phyloP scores from a whole-genome alignment of 225 moss, liverwort and hornwort species.

The Marchantia polymorpha region DNA sequence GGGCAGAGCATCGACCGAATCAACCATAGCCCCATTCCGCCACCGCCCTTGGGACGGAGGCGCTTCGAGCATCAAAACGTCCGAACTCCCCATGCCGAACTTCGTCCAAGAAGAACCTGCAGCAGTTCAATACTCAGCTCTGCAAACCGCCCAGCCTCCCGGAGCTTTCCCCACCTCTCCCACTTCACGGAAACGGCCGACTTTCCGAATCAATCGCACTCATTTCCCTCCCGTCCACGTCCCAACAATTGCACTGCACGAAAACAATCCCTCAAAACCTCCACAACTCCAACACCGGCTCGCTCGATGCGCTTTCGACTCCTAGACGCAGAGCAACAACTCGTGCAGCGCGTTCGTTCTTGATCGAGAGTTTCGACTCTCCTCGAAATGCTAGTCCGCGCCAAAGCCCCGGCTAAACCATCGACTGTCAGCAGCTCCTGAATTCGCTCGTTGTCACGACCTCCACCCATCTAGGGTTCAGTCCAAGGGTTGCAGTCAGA shows the following conservation, averaged over 20 bases:
- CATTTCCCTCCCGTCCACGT: background rate
- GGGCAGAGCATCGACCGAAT: constrained; percentile 77
- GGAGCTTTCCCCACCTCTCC: too few species aligned
- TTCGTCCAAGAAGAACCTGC: background rate
- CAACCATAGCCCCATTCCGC: constrained; percentile 61
- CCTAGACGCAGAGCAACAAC: background rate
- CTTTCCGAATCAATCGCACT: background rate
- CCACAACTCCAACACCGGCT: background rate
- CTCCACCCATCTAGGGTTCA: background rate
- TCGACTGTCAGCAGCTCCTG: background rate
- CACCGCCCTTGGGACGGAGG: constrained; percentile 55
- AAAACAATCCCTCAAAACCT: background rate
- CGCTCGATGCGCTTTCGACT: too few species aligned
- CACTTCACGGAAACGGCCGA: background rate
- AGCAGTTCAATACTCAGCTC: background rate
- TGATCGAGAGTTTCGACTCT: background rate
- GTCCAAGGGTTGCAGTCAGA: too few species aligned
- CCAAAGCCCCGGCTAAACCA: constrained; percentile 4
- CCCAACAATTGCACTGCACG: background rate
- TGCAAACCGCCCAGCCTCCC: background rate
- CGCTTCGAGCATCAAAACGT: constrained; percentile 79
- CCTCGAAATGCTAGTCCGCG: background rate
- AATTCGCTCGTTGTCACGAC: background rate
- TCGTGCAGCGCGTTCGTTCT: background rate
- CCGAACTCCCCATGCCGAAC: constrained; percentile 56